These are phyloP conservation scores for Paradendryphiella salina DNA, from an alignment of 2,329 filamentous ascomycete species.

Conservation along the genomic window DNA sequence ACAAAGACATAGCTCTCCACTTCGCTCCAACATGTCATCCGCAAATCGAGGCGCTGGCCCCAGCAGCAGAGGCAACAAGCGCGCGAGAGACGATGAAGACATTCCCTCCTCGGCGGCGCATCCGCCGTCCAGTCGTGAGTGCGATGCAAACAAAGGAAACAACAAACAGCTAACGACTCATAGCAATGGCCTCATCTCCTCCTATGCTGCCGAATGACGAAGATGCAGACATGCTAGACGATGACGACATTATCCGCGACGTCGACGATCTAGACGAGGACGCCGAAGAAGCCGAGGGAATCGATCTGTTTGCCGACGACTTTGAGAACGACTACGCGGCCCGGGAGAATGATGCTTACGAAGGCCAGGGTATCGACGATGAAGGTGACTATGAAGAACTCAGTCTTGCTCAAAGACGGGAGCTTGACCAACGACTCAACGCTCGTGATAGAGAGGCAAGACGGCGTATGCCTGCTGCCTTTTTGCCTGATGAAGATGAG, in stretches of 20 bases:
- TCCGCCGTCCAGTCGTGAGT: slow-evolving; percentile 67
- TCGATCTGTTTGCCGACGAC: slow-evolving; percentile 71
- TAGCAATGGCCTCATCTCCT: slow-evolving; percentile 62
- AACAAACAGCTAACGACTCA: slow-evolving; percentile 29
- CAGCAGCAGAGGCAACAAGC: slow-evolving; percentile 64
- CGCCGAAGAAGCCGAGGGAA: slow-evolving; percentile 70
- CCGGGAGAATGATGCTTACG: slow-evolving; percentile 63
- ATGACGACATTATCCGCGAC: slow-evolving; percentile 66
- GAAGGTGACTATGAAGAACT: slow-evolving; percentile 77
- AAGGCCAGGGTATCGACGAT: slow-evolving; percentile 74
- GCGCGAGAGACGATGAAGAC: slow-evolving; percentile 66
- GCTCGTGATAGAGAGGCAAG: slow-evolving; percentile 71
- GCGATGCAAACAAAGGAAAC: slow-evolving; percentile 1
- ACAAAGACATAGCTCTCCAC: slow-evolving; percentile 68
- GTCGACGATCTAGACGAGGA: slow-evolving; percentile 70
- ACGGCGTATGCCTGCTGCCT: slow-evolving; percentile 70
- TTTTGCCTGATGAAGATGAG: slow-evolving; percentile 79
- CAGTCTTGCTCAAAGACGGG: slow-evolving; percentile 66
- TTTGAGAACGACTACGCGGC: slow-evolving; percentile 65
- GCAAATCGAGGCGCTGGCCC: slow-evolving; percentile 72
- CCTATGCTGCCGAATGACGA: slow-evolving; percentile 68
- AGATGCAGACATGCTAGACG: slow-evolving; percentile 72
- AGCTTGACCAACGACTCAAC: slow-evolving; percentile 73
- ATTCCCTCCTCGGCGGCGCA: slow-evolving; percentile 59
- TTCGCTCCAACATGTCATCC: slow-evolving; percentile 77